Percentiles rank a stretch among this genome's conserved stretches.
phyloP scores from a whole-genome alignment of 2,329 filamentous ascomycete species.

The Herpotrichia juniperi region DNA sequence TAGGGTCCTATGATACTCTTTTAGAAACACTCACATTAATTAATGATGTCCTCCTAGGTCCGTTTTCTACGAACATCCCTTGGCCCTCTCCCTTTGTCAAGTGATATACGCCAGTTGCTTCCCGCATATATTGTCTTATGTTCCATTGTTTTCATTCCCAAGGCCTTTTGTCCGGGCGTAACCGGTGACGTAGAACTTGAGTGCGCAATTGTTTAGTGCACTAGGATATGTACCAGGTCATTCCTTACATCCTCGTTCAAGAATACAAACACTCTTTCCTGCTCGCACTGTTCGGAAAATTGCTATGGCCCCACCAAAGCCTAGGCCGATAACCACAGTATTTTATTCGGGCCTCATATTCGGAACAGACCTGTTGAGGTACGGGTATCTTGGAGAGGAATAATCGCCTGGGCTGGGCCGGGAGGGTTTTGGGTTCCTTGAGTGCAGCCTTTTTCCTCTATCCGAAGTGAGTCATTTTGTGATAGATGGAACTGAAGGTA shows the following conservation, averaged over 20 bases:
- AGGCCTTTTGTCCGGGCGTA: constrained; percentile 39
- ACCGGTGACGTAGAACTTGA: constrained; percentile 64
- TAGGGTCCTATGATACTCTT: constrained; percentile 63
- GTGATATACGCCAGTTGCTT: constrained; percentile 68
- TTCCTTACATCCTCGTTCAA: constrained; percentile 68
- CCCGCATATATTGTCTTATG: constrained; percentile 51
- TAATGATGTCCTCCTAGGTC: constrained; percentile 69
- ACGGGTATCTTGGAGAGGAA: not conserved
- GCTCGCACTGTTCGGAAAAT: constrained; percentile 69
- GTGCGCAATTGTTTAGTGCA: constrained; percentile 52
- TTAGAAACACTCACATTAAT: constrained; percentile 72
- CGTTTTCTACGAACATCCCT: constrained; percentile 58
- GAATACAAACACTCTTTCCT: constrained; percentile 65
- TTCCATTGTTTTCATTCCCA: not conserved
- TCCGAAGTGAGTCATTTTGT: not conserved
- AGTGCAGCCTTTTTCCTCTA: too few relatives aligned
- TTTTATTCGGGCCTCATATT: constrained; percentile 66
- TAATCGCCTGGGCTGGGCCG: not conserved
- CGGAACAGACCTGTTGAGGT: constrained; percentile 56
- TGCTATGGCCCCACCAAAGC: constrained; percentile 71
- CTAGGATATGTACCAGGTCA: constrained; percentile 71
- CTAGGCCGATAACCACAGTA: constrained; percentile 70
- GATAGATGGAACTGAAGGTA: not conserved
- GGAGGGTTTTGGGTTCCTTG: not conserved
- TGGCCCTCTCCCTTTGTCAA: constrained; percentile 68